phyloP scores from a whole-genome alignment of 345 rosid genomes.

The Raphanus sativus region DNA sequence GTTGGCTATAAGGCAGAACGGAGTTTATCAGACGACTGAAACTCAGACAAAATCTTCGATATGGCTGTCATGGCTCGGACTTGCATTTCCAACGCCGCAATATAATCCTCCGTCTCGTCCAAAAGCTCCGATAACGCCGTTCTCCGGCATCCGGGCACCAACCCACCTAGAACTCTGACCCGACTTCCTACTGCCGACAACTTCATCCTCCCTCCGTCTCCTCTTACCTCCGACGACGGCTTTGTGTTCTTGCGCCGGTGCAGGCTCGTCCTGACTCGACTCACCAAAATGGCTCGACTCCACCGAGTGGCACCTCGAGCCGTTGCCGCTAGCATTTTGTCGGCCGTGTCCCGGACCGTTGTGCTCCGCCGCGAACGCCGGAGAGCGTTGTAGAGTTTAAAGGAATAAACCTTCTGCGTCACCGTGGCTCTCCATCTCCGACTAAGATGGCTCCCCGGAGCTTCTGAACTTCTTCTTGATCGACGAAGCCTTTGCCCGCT shows the following conservation, averaged over 20 bases:
- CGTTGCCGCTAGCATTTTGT: conserved; percentile 69
- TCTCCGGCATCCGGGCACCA: conserved; percentile 96
- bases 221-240: conserved; percentile 29
- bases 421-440: conserved; percentile 68
- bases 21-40: conserved; percentile 15
- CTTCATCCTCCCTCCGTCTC: conserved; percentile 50
- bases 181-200: conserved; percentile 64
- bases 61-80: conserved; percentile 82
- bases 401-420: conserved; percentile 69
- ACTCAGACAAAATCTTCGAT: conserved; percentile 44
- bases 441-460: conserved; percentile 13
- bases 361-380: conserved; percentile 50
- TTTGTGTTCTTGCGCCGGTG: conserved; percentile 51
- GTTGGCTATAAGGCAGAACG: conserved; percentile 29
- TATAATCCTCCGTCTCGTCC: conserved; percentile 92
- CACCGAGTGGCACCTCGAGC: conserved; percentile 84
- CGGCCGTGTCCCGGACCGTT: conserved; percentile 82
- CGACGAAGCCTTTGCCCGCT: conserved; percentile 11
- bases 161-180: conserved; percentile 68
- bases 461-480: conserved; percentile 8
- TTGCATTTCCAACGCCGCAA: conserved; percentile 97
- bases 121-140: conserved; percentile 80
- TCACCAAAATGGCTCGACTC: conserved; percentile 89
- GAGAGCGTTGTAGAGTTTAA: conserved; percentile 71
- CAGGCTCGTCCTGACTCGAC: conserved; percentile 62